These are phyloP conservation scores for Dothistroma septosporum DNA, from an alignment of 2,329 filamentous ascomycete species.

Conservation along the genomic window DNA sequence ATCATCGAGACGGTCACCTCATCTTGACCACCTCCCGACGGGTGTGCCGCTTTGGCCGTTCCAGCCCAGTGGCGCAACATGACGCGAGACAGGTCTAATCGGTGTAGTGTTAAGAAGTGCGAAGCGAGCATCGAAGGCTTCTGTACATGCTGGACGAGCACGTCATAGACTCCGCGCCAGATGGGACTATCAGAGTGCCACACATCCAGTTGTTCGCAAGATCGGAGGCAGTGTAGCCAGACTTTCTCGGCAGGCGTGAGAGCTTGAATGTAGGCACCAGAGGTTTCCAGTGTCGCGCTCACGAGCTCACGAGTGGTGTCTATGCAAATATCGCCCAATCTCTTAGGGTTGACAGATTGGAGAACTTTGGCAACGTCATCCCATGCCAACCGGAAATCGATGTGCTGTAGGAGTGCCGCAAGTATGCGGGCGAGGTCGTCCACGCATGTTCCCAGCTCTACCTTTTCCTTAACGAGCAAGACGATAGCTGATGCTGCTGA, in stretches of 20 bases:
- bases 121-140: slow-evolving; percentile 10
- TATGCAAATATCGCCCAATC: background rate
- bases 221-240: slow-evolving; percentile 12
- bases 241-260: background rate
- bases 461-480: slow-evolving; percentile 20
- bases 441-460: background rate
- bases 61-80: slow-evolving; percentile 20
- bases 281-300: background rate
- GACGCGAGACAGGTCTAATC: slow-evolving; percentile 10
- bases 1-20: background rate
- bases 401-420: background rate
- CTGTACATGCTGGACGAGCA: slow-evolving; percentile 4
- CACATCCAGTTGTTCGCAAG: slow-evolving; percentile 1
- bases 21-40: background rate
- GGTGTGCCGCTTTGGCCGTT: background rate
- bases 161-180: slow-evolving; percentile 17
- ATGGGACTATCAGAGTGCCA: background rate
- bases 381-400: background rate
- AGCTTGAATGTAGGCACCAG: background rate
- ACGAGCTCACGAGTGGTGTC: background rate
- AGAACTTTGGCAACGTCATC: slow-evolving; percentile 11
- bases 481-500: background rate
- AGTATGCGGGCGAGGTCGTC: slow-evolving; percentile 4
- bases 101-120: slow-evolving; percentile 15
- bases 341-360: background rate